Conservation (phyloP, 2,329 filamentous ascomycete genomes). For the Nothophaeocryptopus gaeumannii region DNA sequence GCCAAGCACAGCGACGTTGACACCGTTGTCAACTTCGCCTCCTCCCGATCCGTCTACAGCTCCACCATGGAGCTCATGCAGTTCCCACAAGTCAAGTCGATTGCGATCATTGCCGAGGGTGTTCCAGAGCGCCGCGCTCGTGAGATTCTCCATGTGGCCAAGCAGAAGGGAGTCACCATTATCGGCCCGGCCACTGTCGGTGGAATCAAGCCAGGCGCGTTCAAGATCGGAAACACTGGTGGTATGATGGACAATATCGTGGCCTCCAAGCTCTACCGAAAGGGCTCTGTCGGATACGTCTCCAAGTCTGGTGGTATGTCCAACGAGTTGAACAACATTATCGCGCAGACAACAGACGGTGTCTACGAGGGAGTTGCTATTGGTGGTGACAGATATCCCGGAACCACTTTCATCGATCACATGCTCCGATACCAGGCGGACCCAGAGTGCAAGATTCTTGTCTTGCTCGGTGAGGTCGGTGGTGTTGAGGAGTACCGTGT, state of each 20-base stretch:
- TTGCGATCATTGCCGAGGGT: conserved; percentile 99
- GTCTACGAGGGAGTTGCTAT: conserved; percentile 99
- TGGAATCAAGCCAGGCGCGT: conserved; percentile 98
- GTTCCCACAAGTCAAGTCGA: conserved; percentile 93
- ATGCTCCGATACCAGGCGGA: conserved; percentile 94
- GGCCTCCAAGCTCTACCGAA: conserved; percentile 98
- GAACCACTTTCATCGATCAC: conserved; percentile 99
- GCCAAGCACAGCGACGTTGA: conserved; percentile 97
- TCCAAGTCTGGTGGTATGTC: conserved; percentile 99
- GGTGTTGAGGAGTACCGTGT: conserved; percentile 99
- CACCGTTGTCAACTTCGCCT: conserved; percentile 98
- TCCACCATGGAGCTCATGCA: conserved; percentile 99
- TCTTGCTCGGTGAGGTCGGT: conserved; percentile 96
- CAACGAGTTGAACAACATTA: conserved; percentile 99
- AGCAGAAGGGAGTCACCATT: conserved; percentile 99
- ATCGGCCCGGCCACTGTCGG: conserved; percentile 97
- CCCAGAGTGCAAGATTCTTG: conserved; percentile 94
- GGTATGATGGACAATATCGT: conserved; percentile 99
- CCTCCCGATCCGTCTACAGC: conserved; percentile 95
- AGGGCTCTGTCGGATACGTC: conserved; percentile 97
- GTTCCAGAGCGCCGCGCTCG: conserved; percentile 97
- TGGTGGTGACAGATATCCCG: conserved; percentile 97
- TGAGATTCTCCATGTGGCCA: conserved; percentile 93
- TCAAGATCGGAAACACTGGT: conserved; percentile 99
- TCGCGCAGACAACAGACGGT: conserved; percentile 92